phyloP scores from a whole-genome alignment of 176 grass and related monocot genomes.

The Carex parvula region DNA sequence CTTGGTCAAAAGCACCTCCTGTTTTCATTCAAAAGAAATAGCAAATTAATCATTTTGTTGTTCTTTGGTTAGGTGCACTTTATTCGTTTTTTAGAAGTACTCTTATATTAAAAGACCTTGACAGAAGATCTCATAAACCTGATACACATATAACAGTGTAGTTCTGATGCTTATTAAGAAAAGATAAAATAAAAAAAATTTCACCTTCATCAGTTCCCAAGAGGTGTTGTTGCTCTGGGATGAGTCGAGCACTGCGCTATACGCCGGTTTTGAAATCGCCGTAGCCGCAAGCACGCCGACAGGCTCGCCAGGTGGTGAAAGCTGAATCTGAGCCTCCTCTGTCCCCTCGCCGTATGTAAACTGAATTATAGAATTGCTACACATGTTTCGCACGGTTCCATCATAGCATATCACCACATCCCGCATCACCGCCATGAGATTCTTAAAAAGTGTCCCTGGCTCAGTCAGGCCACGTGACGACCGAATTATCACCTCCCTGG shows the following conservation, averaged over 20 bases:
- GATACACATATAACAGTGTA: background rate
- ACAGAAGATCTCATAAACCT: constrained; percentile 5
- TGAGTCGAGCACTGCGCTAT: constrained; percentile 82
- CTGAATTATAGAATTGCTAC: constrained; percentile 79
- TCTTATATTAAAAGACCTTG: background rate
- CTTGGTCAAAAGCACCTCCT: constrained; percentile 77
- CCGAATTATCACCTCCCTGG: constrained; percentile 82
- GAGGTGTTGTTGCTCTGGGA: constrained; percentile 96
- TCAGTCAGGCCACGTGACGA: constrained; percentile 91
- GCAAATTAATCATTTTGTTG: constrained; percentile 8
- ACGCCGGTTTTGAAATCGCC: constrained; percentile 84
- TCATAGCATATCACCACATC: constrained; percentile 94
- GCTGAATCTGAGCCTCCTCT: constrained; percentile 27
- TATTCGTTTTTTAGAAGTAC: background rate
- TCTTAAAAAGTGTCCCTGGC: constrained; percentile 89
- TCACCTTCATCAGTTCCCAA: constrained; percentile 95
- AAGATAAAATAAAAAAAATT: constrained; percentile 15
- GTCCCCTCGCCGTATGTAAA: constrained; percentile 48
- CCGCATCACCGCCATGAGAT: constrained; percentile 80
- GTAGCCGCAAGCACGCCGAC: constrained; percentile 94
- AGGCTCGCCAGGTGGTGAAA: constrained; percentile 77
- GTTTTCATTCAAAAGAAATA: constrained; percentile 23
- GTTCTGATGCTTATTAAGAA: background rate
- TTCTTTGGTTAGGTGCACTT: background rate
- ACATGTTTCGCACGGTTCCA: constrained; percentile 78